phyloP scores from a whole-genome alignment of 495 filamentous ascomycete species.

The Cairneyella variabilis region DNA sequence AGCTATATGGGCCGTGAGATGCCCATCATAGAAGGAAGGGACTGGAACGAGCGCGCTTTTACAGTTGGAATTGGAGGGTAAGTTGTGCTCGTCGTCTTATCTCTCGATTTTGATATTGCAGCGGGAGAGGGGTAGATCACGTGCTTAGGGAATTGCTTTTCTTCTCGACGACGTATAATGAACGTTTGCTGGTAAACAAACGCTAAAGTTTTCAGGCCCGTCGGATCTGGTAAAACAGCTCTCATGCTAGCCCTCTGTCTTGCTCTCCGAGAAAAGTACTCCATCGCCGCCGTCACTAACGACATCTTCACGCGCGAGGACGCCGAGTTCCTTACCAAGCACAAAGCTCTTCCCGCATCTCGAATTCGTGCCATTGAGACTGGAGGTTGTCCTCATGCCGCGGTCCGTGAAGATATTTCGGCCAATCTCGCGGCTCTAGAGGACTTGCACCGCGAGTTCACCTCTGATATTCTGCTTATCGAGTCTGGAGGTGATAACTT shows the following conservation, averaged over 20 bases:
- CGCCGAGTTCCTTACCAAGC: constrained; percentile 88
- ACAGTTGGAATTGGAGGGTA: constrained; percentile 97
- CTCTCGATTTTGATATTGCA: neutral
- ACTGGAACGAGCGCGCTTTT: constrained; percentile 90
- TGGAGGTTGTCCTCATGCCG: constrained; percentile 94
- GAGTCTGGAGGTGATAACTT: constrained; percentile 95
- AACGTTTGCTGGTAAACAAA: too few species aligned
- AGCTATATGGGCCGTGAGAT: constrained; percentile 88
- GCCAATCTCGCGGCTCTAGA: constrained; percentile 91
- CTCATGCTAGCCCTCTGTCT: constrained; percentile 88
- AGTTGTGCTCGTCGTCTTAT: constrained; percentile 26
- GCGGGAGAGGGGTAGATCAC: constrained; percentile 6
- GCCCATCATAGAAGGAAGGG: constrained; percentile 81
- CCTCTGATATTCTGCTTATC: constrained; percentile 74
- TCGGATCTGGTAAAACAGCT: constrained; percentile 96
- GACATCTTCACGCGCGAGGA: constrained; percentile 99
- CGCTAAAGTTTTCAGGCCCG: constrained; percentile 60
- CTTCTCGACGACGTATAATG: neutral
- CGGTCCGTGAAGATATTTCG: constrained; percentile 94
- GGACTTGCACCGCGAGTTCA: constrained; percentile 72
- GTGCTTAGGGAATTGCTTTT: too few species aligned
- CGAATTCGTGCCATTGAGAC: constrained; percentile 97
- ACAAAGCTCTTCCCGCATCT: constrained; percentile 73
- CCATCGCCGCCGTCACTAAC: constrained; percentile 94
- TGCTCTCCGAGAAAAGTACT: constrained; percentile 70